Evolutionary conservation across 1,284 basidiomycete species (phyloP), one percentile per base, ranked within the genome.

Genomic region (Veloboletus limbatus): DNA sequence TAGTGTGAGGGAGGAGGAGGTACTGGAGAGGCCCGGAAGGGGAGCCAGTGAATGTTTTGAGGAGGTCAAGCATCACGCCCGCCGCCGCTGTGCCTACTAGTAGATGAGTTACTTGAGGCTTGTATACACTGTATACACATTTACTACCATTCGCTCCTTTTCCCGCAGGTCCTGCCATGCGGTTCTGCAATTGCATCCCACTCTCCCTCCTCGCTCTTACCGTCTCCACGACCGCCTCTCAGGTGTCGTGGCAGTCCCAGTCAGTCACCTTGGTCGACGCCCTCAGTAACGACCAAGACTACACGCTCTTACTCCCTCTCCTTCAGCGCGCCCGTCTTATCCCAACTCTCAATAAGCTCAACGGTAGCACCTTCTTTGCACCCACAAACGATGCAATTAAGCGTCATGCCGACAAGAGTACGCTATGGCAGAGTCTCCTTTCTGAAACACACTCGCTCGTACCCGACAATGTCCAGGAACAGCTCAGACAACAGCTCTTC

Each of bases 341-440:
- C 38, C 97, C 97, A 0, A 92, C 92, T 8, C 75, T 99, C 54
- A 97, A 96, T 64, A 79, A 76, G 53, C 81, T 99, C 48, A 82
- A 88, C 43, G 82, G 77, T 30, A 79, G 80, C 59, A 97, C 96
- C 13, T 67, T 99, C 41, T 97, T 97, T 59, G 97, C 97, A 1
- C 97, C 97, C 0, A 97, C 92, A 14, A 94, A 99, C 68, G 82
- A 90, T 50, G 95, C 95, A 11, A 85, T 96, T 61, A 66, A 78
- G 53, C 74, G 71, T 27, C 72, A 82, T 53, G 57, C 69, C 5
- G 51, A 64, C 38, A 60, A 65, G 33, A 69, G 72, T 39, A 41
- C 65, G n/a, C 61, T 83, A 9, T 85, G 81, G 83, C 59, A 64
- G 24, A 54, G 54, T 43, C 68, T 70, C 24, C 63, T 82, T 25